Evolutionary conservation across 352 stramenopile genomes (phyloP), one percentile per base, ranked within the genome.

Genomic region (Elongisporangium prolatum): DNA sequence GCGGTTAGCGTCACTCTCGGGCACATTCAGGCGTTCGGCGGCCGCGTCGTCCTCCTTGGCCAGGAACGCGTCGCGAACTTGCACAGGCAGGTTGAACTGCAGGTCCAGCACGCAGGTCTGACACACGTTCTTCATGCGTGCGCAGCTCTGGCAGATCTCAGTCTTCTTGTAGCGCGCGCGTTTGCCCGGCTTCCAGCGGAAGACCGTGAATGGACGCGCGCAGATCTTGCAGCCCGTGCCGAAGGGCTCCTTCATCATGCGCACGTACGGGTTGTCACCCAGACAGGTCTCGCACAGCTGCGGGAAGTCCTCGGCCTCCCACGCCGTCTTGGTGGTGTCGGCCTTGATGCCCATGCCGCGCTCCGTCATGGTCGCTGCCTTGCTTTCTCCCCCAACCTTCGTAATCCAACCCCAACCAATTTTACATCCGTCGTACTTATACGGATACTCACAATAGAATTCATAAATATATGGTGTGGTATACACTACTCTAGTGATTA

Each of bases 111-210:
- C 95, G 60, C 97, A 99, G 0, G 96, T 98, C 81, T 99, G 97
- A 74, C 97, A 99, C 6, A 99, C 95, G 77, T 99, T 99, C 75
- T 99, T 99, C 68, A 98, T 97, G 69, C 97, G 95, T n/a, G 97
- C 93, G 74, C 97, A 99, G 16, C 84, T 97, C 59, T 98, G 89
- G 72, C 97, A 99, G 58, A 99, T 97, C 76, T 97, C 92, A 13
- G 97, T 98, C 80, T 97, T 97, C 78, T 99, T 99, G 75, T 99
- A 97, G 24, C 97, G 91, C 28, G 93, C 97, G 51, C 97, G 93
- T 40, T 97, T 98, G 56, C 97, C 97, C 11, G 97, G 96, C 70
- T 99, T 98, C 96, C 96, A 99, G 56, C 95, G 91, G 80, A 99
- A 99, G 50, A 98, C 93, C 28, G 97, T 99, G 77, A 99, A 99